Conservation (phyloP, 106 monocot genomes). For the Dendrobium officinale region DNA sequence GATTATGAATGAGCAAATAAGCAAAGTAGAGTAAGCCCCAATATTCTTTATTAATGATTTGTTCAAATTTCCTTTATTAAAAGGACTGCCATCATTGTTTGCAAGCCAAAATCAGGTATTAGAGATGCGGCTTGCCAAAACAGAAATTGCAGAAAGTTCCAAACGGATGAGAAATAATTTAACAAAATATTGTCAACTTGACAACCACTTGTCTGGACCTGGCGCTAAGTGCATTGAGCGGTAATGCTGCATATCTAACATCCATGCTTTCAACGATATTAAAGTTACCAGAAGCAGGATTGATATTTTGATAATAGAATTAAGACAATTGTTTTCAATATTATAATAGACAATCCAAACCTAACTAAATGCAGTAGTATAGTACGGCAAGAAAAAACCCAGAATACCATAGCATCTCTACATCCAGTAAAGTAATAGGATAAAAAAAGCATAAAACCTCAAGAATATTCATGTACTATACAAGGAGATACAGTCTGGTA, state of each 20-base stretch:
- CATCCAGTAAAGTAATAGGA: background rate
- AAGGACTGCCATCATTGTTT: background rate
- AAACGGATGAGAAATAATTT: background rate
- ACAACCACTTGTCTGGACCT: background rate
- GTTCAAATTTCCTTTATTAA: background rate
- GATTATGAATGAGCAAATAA: background rate
- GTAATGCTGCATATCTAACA: background rate
- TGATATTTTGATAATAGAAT: background rate
- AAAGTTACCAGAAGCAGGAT: background rate
- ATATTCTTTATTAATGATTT: background rate
- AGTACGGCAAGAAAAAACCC: background rate
- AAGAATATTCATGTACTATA: background rate
- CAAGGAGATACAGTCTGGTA: background rate
- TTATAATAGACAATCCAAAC: background rate
- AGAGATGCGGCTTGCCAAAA: background rate
- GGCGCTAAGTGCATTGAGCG: background rate
- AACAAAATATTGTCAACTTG: background rate
- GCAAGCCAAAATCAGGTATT: background rate
- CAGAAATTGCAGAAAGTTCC: background rate
- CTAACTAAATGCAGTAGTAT: background rate
- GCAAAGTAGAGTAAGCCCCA: background rate
- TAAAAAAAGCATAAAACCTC: background rate
- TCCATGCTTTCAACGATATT: background rate
- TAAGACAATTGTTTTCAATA: background rate
- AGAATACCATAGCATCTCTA: background rate